Evolutionary conservation across 768 basidiomycete genomes (phyloP).

Genomic region (Lentinula guzmanii): DNA sequence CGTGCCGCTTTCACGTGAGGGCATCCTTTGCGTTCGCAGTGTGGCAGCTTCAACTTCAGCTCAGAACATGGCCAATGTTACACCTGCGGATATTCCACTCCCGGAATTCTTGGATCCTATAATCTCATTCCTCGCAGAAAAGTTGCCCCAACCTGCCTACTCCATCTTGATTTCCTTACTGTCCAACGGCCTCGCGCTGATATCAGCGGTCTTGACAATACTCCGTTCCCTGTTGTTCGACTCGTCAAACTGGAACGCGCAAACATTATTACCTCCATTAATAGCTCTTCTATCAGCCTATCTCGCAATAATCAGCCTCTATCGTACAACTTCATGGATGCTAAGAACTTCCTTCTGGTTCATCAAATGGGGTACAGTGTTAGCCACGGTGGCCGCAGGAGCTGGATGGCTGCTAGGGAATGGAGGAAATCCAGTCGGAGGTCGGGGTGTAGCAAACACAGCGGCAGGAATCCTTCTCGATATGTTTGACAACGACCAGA

Average conservation of each 20-base stretch:
- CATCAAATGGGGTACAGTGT: conserved; percentile 70
- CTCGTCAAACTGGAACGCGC: conserved; percentile 50
- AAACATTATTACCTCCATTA: conserved; percentile 66
- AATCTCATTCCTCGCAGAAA: conserved; percentile 47
- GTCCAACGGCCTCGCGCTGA: conserved; percentile 45
- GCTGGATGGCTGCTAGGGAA: conserved; percentile 48
- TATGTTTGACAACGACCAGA: conserved; percentile 31
- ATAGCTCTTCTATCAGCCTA: conserved; percentile 70
- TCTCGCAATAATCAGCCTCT: conserved; percentile 68
- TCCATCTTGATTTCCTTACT: conserved; percentile 42
- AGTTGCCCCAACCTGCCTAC: conserved; percentile 52
- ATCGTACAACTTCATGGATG: conserved; percentile 75
- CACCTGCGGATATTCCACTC: conserved; percentile 16
- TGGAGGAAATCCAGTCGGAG: conserved; percentile 26
- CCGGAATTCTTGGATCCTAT: conserved; percentile 49
- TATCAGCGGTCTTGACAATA: conserved; percentile 43
- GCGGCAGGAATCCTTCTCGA: conserved; percentile 37
- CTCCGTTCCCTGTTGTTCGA: conserved; percentile 38
- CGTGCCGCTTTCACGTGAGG: neutral
- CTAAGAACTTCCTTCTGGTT: conserved; percentile 62
- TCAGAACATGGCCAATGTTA: conserved; percentile 6
- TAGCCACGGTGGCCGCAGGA: conserved; percentile 47
- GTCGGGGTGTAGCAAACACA: conserved; percentile 29
- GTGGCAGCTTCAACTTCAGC: neutral
- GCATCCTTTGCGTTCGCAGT: neutral